Evolutionary conservation across 2,329 filamentous ascomycete species (phyloP).

Genomic region (Epichloe aotearoae): DNA sequence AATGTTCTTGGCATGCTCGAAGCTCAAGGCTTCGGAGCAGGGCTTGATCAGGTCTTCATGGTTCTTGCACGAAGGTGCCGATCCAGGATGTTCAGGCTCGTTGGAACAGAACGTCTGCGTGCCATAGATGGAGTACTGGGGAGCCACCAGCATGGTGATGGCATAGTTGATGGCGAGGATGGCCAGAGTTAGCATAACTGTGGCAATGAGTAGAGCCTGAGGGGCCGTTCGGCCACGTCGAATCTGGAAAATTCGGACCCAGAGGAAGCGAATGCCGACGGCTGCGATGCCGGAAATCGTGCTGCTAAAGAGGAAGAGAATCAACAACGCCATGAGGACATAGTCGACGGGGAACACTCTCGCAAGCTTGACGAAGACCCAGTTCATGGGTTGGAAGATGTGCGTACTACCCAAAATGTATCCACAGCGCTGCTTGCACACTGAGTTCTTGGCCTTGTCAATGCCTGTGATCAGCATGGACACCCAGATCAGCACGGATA

Average conservation of each 20-base stretch:
- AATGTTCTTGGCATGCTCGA: slow-evolving; percentile 59
- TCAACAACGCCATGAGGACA: slow-evolving; percentile 69
- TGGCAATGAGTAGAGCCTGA: slow-evolving; percentile 81
- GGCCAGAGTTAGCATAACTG: slow-evolving; percentile 80
- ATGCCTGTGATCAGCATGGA: slow-evolving; percentile 94
- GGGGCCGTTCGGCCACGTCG: slow-evolving; percentile 79
- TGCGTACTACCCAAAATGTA: slow-evolving; percentile 81
- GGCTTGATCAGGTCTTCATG: slow-evolving; percentile 60
- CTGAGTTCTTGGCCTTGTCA: slow-evolving; percentile 90
- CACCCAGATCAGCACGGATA: slow-evolving; percentile 66
- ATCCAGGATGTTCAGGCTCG: slow-evolving; percentile 45
- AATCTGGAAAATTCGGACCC: slow-evolving; percentile 87
- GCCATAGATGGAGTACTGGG: slow-evolving; percentile 82
- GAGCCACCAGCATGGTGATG: slow-evolving; percentile 89
- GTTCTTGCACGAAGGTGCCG: slow-evolving; percentile 61
- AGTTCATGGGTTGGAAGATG: slow-evolving; percentile 92
- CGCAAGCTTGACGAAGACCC: slow-evolving; percentile 61
- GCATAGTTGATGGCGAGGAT: slow-evolving; percentile 88
- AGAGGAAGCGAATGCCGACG: slow-evolving; percentile 89
- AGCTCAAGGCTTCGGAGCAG: slow-evolving; percentile 65
- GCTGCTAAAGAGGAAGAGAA: slow-evolving; percentile 78
- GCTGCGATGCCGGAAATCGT: slow-evolving; percentile 76
- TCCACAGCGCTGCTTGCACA: slow-evolving; percentile 81
- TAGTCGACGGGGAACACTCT: slow-evolving; percentile 88
- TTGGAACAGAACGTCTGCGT: slow-evolving; percentile 88